phyloP scores from a whole-genome alignment of 345 rosid genomes.

The Excoecaria agallocha region DNA sequence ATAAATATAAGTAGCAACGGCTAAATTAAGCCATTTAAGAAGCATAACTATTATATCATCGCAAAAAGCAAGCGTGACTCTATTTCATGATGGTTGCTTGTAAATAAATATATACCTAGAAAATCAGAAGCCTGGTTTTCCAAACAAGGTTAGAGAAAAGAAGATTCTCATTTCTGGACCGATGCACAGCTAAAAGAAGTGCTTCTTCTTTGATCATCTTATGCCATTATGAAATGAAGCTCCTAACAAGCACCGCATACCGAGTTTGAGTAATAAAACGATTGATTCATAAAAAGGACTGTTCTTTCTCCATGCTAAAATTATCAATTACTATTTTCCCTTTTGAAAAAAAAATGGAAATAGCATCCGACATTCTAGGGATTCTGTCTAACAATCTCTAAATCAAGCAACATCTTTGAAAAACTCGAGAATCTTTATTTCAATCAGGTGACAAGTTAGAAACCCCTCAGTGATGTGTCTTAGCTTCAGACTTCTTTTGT shows the following conservation, averaged over 20 bases:
- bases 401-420: not conserved
- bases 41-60: not conserved
- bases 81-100: not conserved
- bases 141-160: no score
- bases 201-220: not conserved
- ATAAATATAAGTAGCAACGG: no score
- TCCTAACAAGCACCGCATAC: not conserved
- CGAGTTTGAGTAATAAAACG: not conserved
- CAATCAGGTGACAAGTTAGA: not conserved
- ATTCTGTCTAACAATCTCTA: not conserved
- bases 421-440: not conserved
- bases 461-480: constrained; percentile 31
- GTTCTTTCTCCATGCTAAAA: not conserved
- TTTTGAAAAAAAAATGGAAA: not conserved
- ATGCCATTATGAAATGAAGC: not conserved
- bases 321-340: not conserved
- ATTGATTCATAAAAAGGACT: not conserved
- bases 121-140: not conserved
- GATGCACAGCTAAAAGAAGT: not conserved
- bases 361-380: not conserved
- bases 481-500: constrained; percentile 53
- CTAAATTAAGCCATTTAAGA: no score
- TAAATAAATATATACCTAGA: not conserved
- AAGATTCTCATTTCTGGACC: not conserved
- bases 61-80: not conserved